A percentile compares a stretch with the other conserved stretches of the same genome.
phyloP scores from a whole-genome alignment of 1,284 basidiomycete genomes.

The Malassezia pachydermatis region DNA sequence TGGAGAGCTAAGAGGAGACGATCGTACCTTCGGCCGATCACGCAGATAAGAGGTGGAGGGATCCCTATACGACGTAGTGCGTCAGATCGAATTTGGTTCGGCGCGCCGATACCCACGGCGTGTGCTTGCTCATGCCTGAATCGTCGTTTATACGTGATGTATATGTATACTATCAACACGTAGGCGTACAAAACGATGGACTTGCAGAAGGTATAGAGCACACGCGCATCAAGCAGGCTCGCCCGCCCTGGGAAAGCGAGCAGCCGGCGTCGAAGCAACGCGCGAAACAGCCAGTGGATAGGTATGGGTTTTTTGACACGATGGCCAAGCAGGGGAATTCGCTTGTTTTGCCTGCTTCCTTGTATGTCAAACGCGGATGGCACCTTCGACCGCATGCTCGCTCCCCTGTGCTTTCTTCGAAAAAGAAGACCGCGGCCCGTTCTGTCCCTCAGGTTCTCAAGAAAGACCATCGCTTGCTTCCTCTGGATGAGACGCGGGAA shows the following conservation, averaged over 20 bases:
- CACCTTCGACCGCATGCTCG: background rate
- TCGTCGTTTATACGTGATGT: slow-evolving; percentile 33
- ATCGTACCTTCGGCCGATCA: too few relatives aligned
- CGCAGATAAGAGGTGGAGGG: too few relatives aligned
- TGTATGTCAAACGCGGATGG: background rate
- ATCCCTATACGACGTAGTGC: too few relatives aligned
- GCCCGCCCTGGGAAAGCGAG: slow-evolving; percentile 24
- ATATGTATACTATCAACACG: slow-evolving; percentile 34
- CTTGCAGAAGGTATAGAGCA: slow-evolving; percentile 38
- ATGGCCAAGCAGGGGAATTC: background rate
- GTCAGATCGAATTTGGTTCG: too few relatives aligned
- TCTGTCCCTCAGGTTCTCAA: background rate
- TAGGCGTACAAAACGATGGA: slow-evolving; percentile 36
- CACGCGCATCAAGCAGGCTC: slow-evolving; percentile 28
- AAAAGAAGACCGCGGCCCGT: background rate
- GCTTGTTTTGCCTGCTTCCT: background rate
- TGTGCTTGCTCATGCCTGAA: too few relatives aligned
- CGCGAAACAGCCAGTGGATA: slow-evolving; percentile 4
- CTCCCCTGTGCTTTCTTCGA: background rate
- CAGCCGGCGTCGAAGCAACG: background rate
- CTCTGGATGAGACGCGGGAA: slow-evolving; percentile 20
- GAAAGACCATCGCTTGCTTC: too few relatives aligned
- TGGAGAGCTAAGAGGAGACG: too few relatives aligned
- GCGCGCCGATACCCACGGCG: too few relatives aligned
- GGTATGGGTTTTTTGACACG: slow-evolving; percentile 15